Percentiles rank a stretch among this genome's conserved stretches.
These are phyloP conservation scores for Barnettozyma wickerhamii DNA, from an alignment of 805 yeast species.

Conservation along the genomic window DNA sequence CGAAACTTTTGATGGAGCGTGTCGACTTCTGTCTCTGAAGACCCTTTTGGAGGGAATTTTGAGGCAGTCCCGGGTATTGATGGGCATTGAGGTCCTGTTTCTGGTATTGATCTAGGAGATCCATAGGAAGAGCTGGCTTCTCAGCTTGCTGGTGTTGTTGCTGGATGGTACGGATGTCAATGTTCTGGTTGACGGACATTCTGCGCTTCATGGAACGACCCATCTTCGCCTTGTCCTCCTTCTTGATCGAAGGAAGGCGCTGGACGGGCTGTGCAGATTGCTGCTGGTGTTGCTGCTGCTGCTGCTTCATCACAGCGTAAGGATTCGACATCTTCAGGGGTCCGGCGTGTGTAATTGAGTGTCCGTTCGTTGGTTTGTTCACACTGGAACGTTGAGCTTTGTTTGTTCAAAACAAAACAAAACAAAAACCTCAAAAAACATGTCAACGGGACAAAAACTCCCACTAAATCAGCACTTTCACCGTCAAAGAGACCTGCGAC, in stretches of 20 bases:
- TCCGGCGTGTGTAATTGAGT: no score
- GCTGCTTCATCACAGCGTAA: conserved; percentile 13
- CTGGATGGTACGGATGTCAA: conserved; percentile 14
- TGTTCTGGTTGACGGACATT: conserved; percentile 35
- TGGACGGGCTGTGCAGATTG: conserved; percentile 21
- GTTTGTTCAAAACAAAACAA: background rate
- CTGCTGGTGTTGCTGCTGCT: conserved; percentile 5
- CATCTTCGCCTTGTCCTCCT: conserved; percentile 33
- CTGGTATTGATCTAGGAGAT: conserved; percentile 17
- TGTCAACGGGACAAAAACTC: background rate
- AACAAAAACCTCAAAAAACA: background rate
- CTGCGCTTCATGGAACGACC: conserved; percentile 41
- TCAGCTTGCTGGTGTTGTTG: conserved; percentile 7
- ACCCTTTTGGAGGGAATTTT: conserved; percentile 3
- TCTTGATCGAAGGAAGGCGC: conserved; percentile 31
- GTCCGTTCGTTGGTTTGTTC: no score
- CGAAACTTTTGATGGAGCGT: conserved; percentile 1
- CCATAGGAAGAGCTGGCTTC: conserved; percentile 28
- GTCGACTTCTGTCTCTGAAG: conserved; percentile 7
- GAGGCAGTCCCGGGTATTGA: conserved; percentile 7
- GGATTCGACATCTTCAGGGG: conserved; percentile 13
- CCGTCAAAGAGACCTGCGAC: background rate
- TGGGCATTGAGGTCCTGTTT: conserved; percentile 2
- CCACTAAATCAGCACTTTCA: background rate
- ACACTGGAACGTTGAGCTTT: no score